These are phyloP conservation scores for Talaromyces ruber DNA, from an alignment of 495 filamentous ascomycete genomes.

Conservation along the genomic window DNA sequence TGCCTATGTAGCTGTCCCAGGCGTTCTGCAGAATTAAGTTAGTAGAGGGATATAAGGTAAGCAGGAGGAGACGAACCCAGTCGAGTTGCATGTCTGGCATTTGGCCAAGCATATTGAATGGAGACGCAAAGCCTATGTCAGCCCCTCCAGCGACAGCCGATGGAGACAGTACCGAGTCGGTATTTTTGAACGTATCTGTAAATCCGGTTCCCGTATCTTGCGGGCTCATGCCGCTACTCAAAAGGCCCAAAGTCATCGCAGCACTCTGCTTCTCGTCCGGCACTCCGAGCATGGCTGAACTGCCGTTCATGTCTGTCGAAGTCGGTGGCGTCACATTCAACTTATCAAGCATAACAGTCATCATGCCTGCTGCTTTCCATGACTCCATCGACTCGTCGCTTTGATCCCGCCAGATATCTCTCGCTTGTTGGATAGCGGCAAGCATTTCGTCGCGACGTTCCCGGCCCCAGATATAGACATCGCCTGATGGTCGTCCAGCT, in stretches of 20 bases:
- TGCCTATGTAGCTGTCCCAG: constrained; percentile 49
- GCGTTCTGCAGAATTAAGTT: constrained; percentile 35
- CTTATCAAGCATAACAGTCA: constrained; percentile 73
- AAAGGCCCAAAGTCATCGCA: constrained; percentile 74
- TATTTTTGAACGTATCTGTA: constrained; percentile 24
- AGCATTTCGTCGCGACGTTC: constrained; percentile 73
- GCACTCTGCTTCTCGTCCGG: constrained; percentile 51
- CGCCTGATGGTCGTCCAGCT: constrained; percentile 33
- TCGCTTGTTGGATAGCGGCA: constrained; percentile 57
- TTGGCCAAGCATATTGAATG: constrained; percentile 47
- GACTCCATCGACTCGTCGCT: constrained; percentile 77
- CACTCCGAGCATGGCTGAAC: constrained; percentile 17
- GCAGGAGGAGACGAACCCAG: constrained; percentile 51
- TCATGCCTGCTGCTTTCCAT: constrained; percentile 68
- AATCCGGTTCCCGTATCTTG: constrained; percentile 36
- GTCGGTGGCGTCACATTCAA: constrained; percentile 39
- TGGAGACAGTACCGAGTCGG: constrained; percentile 21
- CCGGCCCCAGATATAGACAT: constrained; percentile 56
- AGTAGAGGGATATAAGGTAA: neutral
- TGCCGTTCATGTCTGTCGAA: constrained; percentile 16
- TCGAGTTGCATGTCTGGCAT: constrained; percentile 63
- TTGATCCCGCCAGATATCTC: constrained; percentile 69
- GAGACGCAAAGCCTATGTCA: constrained; percentile 37
- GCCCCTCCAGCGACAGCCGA: constrained; percentile 25
- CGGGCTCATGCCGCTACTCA: constrained; percentile 62